Evolutionary conservation across 805 yeast species (phyloP).

Genomic region (Lachancea lanzarotensis): DNA sequence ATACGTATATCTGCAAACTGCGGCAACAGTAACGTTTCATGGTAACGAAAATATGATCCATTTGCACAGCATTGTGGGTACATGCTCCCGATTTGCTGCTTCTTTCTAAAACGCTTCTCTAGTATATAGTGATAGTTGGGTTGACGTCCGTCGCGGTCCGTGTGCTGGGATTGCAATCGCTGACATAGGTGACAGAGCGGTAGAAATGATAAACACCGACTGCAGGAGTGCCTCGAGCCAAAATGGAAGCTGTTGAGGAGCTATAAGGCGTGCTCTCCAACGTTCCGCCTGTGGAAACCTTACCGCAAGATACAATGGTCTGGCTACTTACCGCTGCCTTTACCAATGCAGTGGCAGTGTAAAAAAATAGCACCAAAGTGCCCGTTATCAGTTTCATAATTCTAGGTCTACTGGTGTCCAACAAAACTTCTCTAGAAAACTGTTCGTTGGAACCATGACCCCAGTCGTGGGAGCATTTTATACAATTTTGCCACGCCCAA

Average conservation of each 20-base stretch:
- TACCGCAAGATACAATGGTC: slow-evolving; percentile 14
- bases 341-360: not conserved
- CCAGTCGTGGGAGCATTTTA: too few species aligned
- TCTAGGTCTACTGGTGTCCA: not conserved
- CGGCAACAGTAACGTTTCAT: too few species aligned
- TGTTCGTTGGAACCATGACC: too few species aligned
- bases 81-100: too few species aligned
- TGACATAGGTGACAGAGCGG: slow-evolving; percentile 20
- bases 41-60: too few species aligned
- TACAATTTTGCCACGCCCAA: too few species aligned
- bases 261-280: slow-evolving; percentile 25
- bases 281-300: slow-evolving; percentile 18
- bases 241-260: slow-evolving; percentile 13
- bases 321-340: not conserved
- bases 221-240: slow-evolving; percentile 14
- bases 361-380: not conserved
- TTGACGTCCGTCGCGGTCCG: slow-evolving; percentile 8
- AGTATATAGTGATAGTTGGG: slow-evolving; percentile 6
- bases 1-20: too few species aligned
- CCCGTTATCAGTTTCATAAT: not conserved
- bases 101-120: too few species aligned
- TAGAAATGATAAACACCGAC: slow-evolving; percentile 21
- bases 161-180: slow-evolving; percentile 16
- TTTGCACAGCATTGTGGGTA: too few species aligned
- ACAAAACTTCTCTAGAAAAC: too few species aligned